Evolutionary conservation across 768 basidiomycete genomes (phyloP).

Genomic region (Suillus alpinus): DNA sequence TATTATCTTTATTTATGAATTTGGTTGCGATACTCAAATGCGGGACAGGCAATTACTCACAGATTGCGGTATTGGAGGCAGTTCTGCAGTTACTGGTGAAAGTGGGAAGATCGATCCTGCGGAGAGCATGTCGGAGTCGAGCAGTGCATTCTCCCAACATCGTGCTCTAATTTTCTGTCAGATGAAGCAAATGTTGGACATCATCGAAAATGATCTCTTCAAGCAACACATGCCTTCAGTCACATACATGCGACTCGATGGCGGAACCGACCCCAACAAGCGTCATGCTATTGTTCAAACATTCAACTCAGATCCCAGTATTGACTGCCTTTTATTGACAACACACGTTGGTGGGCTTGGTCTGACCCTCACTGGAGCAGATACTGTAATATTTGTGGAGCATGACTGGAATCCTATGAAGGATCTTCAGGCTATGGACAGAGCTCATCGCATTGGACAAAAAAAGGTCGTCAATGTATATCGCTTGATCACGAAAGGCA

Average conservation of each 20-base stretch:
- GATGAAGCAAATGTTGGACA: conserved; percentile 98
- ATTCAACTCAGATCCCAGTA: conserved; percentile 96
- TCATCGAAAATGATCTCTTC: conserved; percentile 94
- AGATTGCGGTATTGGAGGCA: conserved; percentile 90
- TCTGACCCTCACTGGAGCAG: conserved; percentile 93
- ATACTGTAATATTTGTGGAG: conserved; percentile 99
- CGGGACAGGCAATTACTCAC: conserved; percentile 77
- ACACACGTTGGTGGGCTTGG: conserved; percentile 97
- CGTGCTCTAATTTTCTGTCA: conserved; percentile 99
- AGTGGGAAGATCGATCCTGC: conserved; percentile 64
- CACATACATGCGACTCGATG: conserved; percentile 98
- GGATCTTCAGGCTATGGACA: conserved; percentile 98
- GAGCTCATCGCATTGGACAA: conserved; percentile 96
- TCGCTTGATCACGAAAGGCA: conserved; percentile 93
- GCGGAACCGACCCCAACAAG: conserved; percentile 86
- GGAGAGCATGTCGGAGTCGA: conserved; percentile 51
- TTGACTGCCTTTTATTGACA: conserved; percentile 92
- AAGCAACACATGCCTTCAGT: conserved; percentile 90
- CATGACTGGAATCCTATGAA: conserved; percentile 99
- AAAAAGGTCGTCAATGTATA: conserved; percentile 99
- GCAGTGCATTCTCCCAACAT: conserved; percentile 80
- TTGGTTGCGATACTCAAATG: neutral
- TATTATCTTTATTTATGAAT: conserved; percentile 34
- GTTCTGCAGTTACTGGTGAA: conserved; percentile 42
- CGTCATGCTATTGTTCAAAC: conserved; percentile 97